Conservation (phyloP, 805 yeast genomes). For the Yarrowia divulgata region DNA sequence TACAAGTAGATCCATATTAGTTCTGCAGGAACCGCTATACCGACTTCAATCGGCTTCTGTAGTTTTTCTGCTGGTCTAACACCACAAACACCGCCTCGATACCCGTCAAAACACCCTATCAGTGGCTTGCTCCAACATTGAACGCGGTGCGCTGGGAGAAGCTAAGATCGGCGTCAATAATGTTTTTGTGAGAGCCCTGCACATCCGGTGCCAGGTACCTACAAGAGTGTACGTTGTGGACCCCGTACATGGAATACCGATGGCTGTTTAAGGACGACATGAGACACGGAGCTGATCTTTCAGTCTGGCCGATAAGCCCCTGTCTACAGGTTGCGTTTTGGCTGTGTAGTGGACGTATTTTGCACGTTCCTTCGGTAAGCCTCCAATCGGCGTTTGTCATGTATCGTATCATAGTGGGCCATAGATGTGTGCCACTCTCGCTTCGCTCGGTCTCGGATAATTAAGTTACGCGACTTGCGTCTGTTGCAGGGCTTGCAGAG, state of each 20-base stretch:
- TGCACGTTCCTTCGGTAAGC: too few species aligned
- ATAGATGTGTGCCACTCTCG: neutral
- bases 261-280: neutral
- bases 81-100: neutral
- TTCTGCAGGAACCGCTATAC: neutral
- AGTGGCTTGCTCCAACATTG: neutral
- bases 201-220: too few species aligned
- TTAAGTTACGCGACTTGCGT: neutral
- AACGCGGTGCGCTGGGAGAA: neutral
- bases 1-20: too few species aligned
- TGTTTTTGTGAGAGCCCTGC: neutral
- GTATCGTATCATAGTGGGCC: too few species aligned
- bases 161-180: neutral
- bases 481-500: neutral
- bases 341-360: too few species aligned
- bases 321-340: too few species aligned
- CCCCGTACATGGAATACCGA: neutral
- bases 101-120: neutral
- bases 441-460: neutral
- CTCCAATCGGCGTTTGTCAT: neutral
- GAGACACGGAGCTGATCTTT: neutral
- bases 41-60: neutral
- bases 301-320: too few species aligned
- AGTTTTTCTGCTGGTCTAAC: neutral
- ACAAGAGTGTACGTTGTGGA: neutral